These are phyloP conservation scores for Sporothrix protearum DNA, from an alignment of 2,329 filamentous ascomycete species.

Conservation along the genomic window DNA sequence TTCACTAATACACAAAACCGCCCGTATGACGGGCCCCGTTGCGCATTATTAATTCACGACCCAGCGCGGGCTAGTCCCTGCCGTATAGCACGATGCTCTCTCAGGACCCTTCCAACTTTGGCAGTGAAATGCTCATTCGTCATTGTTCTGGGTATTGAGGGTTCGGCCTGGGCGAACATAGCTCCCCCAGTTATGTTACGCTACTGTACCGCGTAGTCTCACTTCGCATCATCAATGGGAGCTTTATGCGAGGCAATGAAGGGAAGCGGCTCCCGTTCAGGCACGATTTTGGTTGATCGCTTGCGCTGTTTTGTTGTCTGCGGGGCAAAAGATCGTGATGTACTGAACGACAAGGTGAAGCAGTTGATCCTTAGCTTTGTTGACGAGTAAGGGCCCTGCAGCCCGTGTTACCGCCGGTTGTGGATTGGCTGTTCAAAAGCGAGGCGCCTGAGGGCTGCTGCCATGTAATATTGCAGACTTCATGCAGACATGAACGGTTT, in stretches of 20 bases:
- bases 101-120: neutral
- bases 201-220: too few relatives aligned
- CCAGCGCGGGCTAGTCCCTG: neutral
- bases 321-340: neutral
- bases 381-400: conserved; percentile 8
- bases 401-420: neutral
- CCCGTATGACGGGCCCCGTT: neutral
- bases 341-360: too few relatives aligned
- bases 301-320: neutral
- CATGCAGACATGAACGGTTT: neutral
- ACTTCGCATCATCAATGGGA: neutral
- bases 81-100: conserved; percentile 13
- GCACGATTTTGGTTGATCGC: neutral
- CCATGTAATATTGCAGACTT: neutral
- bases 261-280: neutral
- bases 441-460: neutral
- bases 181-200: neutral
- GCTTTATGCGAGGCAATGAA: neutral
- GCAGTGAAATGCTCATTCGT: too few relatives aligned
- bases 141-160: too few relatives aligned
- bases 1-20: neutral
- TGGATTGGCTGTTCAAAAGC: neutral
- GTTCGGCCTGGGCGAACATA: neutral
- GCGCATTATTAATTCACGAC: conserved; percentile 13
- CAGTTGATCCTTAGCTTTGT: neutral